A percentile compares a stretch with the other conserved stretches of the same genome.
Conservation (phyloP, 2,329 filamentous ascomycete species). For the Claviceps sp. region DNA sequence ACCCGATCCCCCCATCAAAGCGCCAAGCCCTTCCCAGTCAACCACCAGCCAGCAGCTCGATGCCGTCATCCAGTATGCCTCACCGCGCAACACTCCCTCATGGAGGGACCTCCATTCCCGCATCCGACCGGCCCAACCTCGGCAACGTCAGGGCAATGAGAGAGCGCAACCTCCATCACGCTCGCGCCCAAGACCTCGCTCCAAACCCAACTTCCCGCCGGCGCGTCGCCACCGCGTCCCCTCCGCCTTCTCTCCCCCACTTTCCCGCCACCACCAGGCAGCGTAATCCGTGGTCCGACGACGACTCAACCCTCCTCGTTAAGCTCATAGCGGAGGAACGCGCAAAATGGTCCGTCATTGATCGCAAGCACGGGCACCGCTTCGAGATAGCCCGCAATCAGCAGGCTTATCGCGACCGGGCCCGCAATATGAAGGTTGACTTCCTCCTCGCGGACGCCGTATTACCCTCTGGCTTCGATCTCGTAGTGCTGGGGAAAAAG, state of each 20-base stretch:
- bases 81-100: not conserved
- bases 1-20: slow-evolving; percentile 1
- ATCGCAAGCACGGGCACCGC: slow-evolving; percentile 14
- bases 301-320: slow-evolving; percentile 29
- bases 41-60: slow-evolving; percentile 9
- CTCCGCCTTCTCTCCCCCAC: not conserved
- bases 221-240: not conserved
- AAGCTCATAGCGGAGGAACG: slow-evolving; percentile 21
- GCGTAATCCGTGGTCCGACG: slow-evolving; percentile 27
- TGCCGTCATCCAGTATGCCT: slow-evolving; percentile 9
- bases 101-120: too few relatives aligned
- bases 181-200: not conserved
- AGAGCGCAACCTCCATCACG: not conserved
- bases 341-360: slow-evolving; percentile 20
- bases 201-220: not conserved
- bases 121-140: not conserved
- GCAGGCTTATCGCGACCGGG: slow-evolving; percentile 44
- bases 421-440: slow-evolving; percentile 42
- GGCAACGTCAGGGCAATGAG: not conserved
- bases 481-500: slow-evolving; percentile 35
- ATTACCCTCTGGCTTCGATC: slow-evolving; percentile 36
- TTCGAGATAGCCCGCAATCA: slow-evolving; percentile 36
- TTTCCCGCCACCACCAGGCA: slow-evolving; percentile 6
- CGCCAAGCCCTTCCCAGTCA: not conserved
- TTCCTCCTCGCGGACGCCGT: slow-evolving; percentile 30